Base-by-base conservation (phyloP, 169 alveolate genomes). In the Cryptosporidium felis region DNA sequence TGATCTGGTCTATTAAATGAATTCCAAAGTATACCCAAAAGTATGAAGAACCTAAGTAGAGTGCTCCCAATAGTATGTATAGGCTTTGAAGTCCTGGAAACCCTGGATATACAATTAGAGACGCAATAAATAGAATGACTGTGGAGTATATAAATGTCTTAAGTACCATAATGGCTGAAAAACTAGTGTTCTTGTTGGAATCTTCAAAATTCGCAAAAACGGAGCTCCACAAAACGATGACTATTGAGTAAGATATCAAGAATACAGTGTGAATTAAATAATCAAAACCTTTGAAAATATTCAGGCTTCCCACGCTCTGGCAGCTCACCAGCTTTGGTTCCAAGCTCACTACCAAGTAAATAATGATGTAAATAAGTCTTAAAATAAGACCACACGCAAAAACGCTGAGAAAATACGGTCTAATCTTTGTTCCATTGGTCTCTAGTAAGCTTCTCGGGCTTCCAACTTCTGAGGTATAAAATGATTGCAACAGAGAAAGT, bases 401-500 rank as follows among this genome's bases (percentile, higher is more conserved):
- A 1, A 53, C 18, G 9, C 40, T 74, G 5, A 74, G 42, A 74
- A 74, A 74, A 26, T 74, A 74, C n/a, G 85, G 85, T 12, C 85
- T 32, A 10, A 42, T 21, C 26, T 49, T 74, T 40, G 58, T 74
- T 32, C 85, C 85, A 51, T 36, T 74, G 3, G 62, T 74, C 56
- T 49, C 85, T 38, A 74, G 38, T 74, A 53, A 30, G 56, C 38
- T 74, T 10, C 32, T 42, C 21, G 32, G 18, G 18, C 60, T 34
- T 36, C 34, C 56, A 36, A 23, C 18, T 12, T 74, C 74, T 12
- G 56, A 36, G 16, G 85, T 23, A 10, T 65, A 49, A 14, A 63
- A 42, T 40, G 36, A 36, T 21, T 74, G 85, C 2, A 74, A 8
- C 21, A 74, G 16, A 30, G 85, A 49, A 21, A 74, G 67, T 2